Percentiles rank a stretch among this genome's conserved stretches.
Evolutionary conservation across 176 grass and related monocot species (phyloP).

Genomic region (Aegilops sharonensis): DNA sequence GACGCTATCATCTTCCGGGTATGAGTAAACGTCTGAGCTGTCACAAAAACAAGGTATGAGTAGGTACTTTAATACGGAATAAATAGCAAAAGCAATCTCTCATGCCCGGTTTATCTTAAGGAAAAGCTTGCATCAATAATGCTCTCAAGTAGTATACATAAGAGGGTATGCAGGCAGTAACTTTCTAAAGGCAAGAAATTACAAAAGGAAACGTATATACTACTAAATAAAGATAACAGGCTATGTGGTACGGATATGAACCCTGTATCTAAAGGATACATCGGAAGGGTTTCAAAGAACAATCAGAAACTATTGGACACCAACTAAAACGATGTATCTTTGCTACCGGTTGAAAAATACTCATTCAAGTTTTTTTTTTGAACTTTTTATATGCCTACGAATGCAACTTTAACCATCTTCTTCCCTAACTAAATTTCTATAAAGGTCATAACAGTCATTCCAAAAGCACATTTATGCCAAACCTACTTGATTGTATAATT

Average conservation of each 20-base stretch:
- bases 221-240: not conserved
- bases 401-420: not conserved
- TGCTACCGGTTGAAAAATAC: not conserved
- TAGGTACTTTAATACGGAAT: slow-evolving; percentile 5
- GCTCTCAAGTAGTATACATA: not conserved
- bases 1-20: slow-evolving; percentile 93
- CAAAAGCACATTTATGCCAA: not conserved
- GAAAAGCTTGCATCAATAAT: not conserved
- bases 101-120: not conserved
- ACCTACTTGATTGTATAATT: not conserved
- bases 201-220: not conserved
- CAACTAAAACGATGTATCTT: not conserved
- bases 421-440: not conserved
- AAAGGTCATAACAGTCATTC: not conserved
- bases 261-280: not conserved
- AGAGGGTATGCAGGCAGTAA: not conserved
- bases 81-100: not conserved
- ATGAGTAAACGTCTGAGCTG: slow-evolving; percentile 99
- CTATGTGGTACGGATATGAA: not conserved
- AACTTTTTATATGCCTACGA: not conserved
- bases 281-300: not conserved
- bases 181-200: not conserved
- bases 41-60: slow-evolving; percentile 55
- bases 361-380: not conserved
- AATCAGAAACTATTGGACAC: not conserved